A percentile compares a stretch with the other conserved stretches of the same genome.
phyloP scores from a whole-genome alignment of 805 yeast species.

The Pichia deserticola region DNA sequence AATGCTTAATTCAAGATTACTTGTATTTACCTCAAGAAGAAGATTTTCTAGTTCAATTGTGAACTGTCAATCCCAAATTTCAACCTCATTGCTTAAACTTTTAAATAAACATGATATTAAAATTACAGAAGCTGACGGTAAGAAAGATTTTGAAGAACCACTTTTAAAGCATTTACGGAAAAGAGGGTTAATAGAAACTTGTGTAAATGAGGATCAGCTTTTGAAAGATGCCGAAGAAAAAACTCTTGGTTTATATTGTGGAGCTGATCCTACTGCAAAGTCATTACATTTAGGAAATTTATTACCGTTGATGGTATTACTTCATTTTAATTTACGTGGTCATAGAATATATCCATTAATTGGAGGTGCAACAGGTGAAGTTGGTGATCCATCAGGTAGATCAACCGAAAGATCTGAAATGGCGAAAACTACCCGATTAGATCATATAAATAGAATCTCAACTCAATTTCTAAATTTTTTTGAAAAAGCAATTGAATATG shows the following conservation, averaged over 20 bases:
- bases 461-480: slow-evolving; percentile 59
- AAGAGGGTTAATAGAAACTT: slow-evolving; percentile 40
- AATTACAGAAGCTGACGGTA: slow-evolving; percentile 17
- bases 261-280: slow-evolving; percentile 92
- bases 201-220: slow-evolving; percentile 30
- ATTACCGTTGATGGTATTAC: slow-evolving; percentile 74
- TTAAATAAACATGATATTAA: slow-evolving; percentile 17
- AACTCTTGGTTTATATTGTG: slow-evolving; percentile 68
- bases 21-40: neutral
- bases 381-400: slow-evolving; percentile 96
- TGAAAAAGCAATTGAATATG: slow-evolving; percentile 53
- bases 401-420: slow-evolving; percentile 62
- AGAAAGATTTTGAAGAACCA: slow-evolving; percentile 30
- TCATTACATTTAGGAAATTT: slow-evolving; percentile 89
- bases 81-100: slow-evolving; percentile 17
- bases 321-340: slow-evolving; percentile 81
- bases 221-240: slow-evolving; percentile 18
- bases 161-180: slow-evolving; percentile 33
- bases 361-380: slow-evolving; percentile 93
- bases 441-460: slow-evolving; percentile 54
- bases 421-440: slow-evolving; percentile 41
- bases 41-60: neutral
- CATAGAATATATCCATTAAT: slow-evolving; percentile 78
- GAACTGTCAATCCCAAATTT: neutral
- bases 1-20: neutral